Conservation (phyloP, 257 asterid genomes). For the Solanum sejunctum region DNA sequence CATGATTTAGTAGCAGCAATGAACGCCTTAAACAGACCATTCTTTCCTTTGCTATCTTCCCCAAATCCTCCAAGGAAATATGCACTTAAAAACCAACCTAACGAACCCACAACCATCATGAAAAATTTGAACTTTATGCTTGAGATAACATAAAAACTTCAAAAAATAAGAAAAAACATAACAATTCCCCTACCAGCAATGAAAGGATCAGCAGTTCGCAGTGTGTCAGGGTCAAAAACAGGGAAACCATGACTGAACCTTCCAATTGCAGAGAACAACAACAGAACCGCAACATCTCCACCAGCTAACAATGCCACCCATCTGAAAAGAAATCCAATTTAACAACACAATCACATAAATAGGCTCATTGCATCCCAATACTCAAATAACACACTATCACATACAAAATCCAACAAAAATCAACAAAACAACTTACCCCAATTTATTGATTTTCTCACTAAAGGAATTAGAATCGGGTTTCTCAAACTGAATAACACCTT, state of each 20-base stretch:
- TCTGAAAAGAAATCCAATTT: conserved; percentile 16
- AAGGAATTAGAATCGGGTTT: conserved; percentile 34
- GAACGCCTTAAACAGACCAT: conserved; percentile 53
- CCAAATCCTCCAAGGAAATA: conserved; percentile 88
- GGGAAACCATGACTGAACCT: conserved; percentile 78
- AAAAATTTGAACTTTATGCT: not conserved
- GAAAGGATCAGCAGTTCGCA: conserved; percentile 81
- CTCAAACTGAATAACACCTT: conserved; percentile 82
- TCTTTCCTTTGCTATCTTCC: conserved; percentile 78
- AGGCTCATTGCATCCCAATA: not conserved
- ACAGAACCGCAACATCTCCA: conserved; percentile 75
- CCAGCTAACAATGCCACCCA: conserved; percentile 70
- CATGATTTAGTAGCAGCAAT: conserved; percentile 76
- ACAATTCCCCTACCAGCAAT: conserved; percentile 45
- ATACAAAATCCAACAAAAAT: not conserved
- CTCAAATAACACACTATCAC: not conserved
- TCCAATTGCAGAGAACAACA: conserved; percentile 76
- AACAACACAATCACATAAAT: not conserved
- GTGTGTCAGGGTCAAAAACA: conserved; percentile 58
- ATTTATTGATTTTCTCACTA: conserved; percentile 28
- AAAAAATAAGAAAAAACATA: not conserved
- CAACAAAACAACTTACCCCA: conserved; percentile 37
- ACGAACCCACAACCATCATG: not conserved
- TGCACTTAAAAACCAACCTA: conserved; percentile 95
- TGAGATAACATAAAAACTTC: not conserved